Conservation (phyloP, 352 stramenopile species). For the Globisporangium radiosum region DNA sequence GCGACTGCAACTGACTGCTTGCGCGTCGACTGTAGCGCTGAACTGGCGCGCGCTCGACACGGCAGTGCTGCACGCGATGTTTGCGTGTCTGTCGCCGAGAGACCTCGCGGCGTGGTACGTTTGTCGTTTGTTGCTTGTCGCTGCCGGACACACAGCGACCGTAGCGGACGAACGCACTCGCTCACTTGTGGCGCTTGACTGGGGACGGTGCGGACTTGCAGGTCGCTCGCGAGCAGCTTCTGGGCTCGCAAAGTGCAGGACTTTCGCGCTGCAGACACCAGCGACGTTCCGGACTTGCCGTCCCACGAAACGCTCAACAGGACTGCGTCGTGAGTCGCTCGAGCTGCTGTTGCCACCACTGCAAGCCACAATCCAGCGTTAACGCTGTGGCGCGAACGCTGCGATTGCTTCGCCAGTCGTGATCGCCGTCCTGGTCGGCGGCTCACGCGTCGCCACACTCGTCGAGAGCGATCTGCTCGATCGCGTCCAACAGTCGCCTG, state of each 20-base stretch:
- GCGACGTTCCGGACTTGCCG: no score
- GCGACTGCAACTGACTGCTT: not conserved
- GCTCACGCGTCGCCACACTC: constrained; percentile 3
- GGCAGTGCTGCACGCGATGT: constrained; percentile 19
- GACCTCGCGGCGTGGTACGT: constrained; percentile 34
- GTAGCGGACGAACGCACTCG: not conserved
- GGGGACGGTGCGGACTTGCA: constrained; percentile 5
- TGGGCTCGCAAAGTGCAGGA: constrained; percentile 25
- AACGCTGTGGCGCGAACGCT: no score
- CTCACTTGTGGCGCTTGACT: not conserved
- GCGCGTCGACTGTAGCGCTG: constrained; percentile 18
- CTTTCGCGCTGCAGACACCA: constrained; percentile 12
- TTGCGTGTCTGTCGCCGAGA: constrained; percentile 20
- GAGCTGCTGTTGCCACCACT: not conserved
- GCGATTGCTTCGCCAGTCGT: no score
- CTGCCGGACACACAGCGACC: not conserved
- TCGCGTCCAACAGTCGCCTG: constrained; percentile 30
- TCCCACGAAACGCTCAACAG: no score
- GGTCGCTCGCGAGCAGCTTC: constrained; percentile 38
- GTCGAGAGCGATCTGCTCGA: constrained; percentile 29
- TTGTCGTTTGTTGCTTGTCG: not conserved
- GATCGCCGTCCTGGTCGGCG: not conserved
- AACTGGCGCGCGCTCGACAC: constrained; percentile 44
- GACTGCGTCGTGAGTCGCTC: no score
- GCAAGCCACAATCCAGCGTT: not conserved